Evolutionary conservation across 2,329 filamentous ascomycete species (phyloP).

Genomic region (Fusarium sp.): DNA sequence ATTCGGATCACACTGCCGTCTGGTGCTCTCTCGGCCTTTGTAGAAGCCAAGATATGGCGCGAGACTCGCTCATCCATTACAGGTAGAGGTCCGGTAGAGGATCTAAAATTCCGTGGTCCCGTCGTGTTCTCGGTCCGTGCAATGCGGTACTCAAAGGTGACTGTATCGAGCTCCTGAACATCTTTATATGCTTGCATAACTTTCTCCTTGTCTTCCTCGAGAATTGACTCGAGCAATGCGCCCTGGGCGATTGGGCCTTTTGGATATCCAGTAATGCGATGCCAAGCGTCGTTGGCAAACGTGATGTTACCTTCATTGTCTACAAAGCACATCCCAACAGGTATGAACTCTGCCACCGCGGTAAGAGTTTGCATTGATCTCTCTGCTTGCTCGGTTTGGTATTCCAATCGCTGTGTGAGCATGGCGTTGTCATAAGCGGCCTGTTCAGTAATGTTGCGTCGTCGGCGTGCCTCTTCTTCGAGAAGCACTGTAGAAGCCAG

Average conservation of each 20-base stretch:
- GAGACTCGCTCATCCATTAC: slow-evolving; percentile 50
- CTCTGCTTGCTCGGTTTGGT: slow-evolving; percentile 63
- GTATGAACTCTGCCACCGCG: slow-evolving; percentile 78
- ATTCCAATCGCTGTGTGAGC: slow-evolving; percentile 73
- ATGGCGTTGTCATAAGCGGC: slow-evolving; percentile 76
- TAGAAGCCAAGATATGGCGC: slow-evolving; percentile 61
- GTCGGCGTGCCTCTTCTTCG: slow-evolving; percentile 75
- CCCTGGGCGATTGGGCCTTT: slow-evolving; percentile 50
- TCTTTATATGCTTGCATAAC: slow-evolving; percentile 58
- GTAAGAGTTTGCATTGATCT: slow-evolving; percentile 74
- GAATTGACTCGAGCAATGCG: slow-evolving; percentile 59
- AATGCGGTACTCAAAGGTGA: slow-evolving; percentile 62
- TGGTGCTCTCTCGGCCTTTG: slow-evolving; percentile 59
- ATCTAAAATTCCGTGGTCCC: slow-evolving; percentile 28
- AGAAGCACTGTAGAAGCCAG: slow-evolving; percentile 77
- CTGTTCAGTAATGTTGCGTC: slow-evolving; percentile 61
- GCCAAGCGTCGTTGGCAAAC: slow-evolving; percentile 78
- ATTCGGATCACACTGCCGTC: slow-evolving; percentile 60
- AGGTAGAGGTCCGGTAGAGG: slow-evolving; percentile 22
- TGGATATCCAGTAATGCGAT: slow-evolving; percentile 63
- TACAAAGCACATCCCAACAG: slow-evolving; percentile 79
- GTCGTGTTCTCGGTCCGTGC: slow-evolving; percentile 12
- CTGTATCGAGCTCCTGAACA: slow-evolving; percentile 53
- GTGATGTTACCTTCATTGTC: slow-evolving; percentile 73
- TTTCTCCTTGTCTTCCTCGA: slow-evolving; percentile 60